phyloP scores from a whole-genome alignment of 169 alveolate genomes.

The Eimeria necatrix region DNA sequence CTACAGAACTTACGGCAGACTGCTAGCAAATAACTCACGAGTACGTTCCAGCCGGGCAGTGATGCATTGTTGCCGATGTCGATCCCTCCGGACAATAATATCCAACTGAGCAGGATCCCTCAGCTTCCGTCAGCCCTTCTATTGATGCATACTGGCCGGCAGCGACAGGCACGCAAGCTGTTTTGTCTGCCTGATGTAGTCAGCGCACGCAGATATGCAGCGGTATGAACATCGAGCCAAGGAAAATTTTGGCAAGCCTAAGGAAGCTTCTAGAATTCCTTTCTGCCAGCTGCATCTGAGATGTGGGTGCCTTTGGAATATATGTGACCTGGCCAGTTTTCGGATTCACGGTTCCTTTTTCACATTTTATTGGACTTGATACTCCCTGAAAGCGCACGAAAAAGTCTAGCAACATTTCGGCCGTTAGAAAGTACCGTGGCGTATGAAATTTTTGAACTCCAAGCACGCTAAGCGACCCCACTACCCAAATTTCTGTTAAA shows the following conservation, averaged over 20 bases:
- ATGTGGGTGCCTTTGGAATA: not conserved
- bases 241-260: not conserved
- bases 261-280: not conserved
- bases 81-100: conserved; percentile 70
- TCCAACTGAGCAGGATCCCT: conserved; percentile 26
- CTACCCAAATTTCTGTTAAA: too few species aligned
- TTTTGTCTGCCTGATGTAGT: conserved; percentile 1
- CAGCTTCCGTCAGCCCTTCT: conserved; percentile 50
- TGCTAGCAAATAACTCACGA: not conserved
- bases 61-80: conserved; percentile 19
- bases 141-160: conserved; percentile 60
- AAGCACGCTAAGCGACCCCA: too few species aligned
- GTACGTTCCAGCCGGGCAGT: conserved; percentile 68
- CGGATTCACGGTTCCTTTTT: conserved; percentile 48
- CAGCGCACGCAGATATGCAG: not conserved
- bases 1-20: not conserved
- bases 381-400: conserved; percentile 16
- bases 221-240: not conserved
- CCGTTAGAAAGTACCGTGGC: not conserved
- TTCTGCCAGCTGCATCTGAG: too few species aligned
- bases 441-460: too few species aligned
- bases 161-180: conserved; percentile 49
- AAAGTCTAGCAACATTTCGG: not conserved
- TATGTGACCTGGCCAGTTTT: conserved; percentile 67
- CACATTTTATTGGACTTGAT: not conserved